phyloP scores from a whole-genome alignment of 352 stramenopile genomes.

The Globisporangium iwayamae region DNA sequence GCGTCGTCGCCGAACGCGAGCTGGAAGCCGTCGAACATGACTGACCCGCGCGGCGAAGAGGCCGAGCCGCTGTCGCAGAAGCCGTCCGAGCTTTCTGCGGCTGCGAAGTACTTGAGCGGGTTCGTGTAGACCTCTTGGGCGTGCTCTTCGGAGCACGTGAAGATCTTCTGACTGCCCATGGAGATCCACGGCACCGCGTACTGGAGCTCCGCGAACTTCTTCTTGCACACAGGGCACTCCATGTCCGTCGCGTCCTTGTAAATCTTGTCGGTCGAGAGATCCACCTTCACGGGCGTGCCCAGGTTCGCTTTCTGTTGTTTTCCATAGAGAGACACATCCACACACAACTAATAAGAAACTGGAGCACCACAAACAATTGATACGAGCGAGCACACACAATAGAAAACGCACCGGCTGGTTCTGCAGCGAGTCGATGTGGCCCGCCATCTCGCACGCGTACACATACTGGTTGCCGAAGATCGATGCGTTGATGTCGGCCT shows the following conservation, averaged over 20 bases:
- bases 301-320: slow-evolving; percentile 41
- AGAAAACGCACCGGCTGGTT: slow-evolving; percentile 56
- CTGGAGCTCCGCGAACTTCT: slow-evolving; percentile 47
- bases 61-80: slow-evolving; percentile 55
- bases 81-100: slow-evolving; percentile 23
- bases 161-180: slow-evolving; percentile 70
- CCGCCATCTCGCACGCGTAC: slow-evolving; percentile 83
- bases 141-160: slow-evolving; percentile 64
- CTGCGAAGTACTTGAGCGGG: slow-evolving; percentile 40
- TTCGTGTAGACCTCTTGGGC: slow-evolving; percentile 49
- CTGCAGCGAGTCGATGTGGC: slow-evolving; percentile 73
- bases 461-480: slow-evolving; percentile 71
- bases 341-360: slow-evolving; percentile 4
- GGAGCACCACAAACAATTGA: background rate
- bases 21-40: slow-evolving; percentile 87
- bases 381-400: background rate
- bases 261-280: slow-evolving; percentile 62
- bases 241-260: slow-evolving; percentile 61
- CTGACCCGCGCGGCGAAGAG: slow-evolving; percentile 40
- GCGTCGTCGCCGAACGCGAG: slow-evolving; percentile 52
- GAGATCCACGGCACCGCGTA: slow-evolving; percentile 76
- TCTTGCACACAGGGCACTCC: slow-evolving; percentile 64
- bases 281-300: slow-evolving; percentile 32
- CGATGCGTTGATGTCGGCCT: slow-evolving; percentile 48
- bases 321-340: background rate